phyloP scores from a whole-genome alignment of 2,329 filamentous ascomycete genomes.

The Drechslerella stenobrocha region DNA sequence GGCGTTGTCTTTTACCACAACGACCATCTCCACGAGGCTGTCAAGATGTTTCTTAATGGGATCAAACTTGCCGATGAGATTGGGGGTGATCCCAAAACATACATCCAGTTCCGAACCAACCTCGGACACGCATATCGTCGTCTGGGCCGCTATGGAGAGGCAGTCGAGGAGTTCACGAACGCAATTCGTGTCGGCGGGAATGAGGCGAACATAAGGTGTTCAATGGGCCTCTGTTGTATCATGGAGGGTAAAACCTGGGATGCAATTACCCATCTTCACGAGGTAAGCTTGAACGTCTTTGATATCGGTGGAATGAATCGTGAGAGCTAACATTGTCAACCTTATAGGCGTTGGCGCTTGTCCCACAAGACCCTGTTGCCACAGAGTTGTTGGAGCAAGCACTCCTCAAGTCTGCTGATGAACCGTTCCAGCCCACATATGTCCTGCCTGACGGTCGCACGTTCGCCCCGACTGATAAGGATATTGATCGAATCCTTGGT shows the following conservation, averaged over 20 bases:
- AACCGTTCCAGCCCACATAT: slow-evolving; percentile 57
- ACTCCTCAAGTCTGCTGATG: slow-evolving; percentile 59
- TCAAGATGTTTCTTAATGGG: slow-evolving; percentile 75
- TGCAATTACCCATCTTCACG: slow-evolving; percentile 79
- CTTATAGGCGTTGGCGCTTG: slow-evolving; percentile 67
- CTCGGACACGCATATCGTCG: slow-evolving; percentile 84
- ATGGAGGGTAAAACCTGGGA: slow-evolving; percentile 75
- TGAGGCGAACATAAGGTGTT: slow-evolving; percentile 74
- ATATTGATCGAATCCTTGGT: slow-evolving; percentile 26
- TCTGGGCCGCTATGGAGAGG: slow-evolving; percentile 68
- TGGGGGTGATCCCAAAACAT: slow-evolving; percentile 77
- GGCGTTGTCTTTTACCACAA: slow-evolving; percentile 96
- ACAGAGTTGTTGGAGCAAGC: slow-evolving; percentile 76
- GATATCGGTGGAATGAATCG: background rate
- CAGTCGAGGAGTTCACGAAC: slow-evolving; percentile 80
- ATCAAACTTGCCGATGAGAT: slow-evolving; percentile 77
- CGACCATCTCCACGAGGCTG: slow-evolving; percentile 73
- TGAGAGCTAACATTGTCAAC: slow-evolving; percentile 2
- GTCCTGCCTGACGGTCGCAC: slow-evolving; percentile 7
- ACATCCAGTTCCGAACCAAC: slow-evolving; percentile 82
- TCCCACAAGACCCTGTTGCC: slow-evolving; percentile 77
- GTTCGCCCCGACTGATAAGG: slow-evolving; percentile 13
- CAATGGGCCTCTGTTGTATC: slow-evolving; percentile 81
- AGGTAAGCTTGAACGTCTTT: slow-evolving; percentile 56
- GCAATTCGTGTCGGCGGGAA: slow-evolving; percentile 77